phyloP scores from a whole-genome alignment of 257 asterid species.

The Capsicum chinense region DNA sequence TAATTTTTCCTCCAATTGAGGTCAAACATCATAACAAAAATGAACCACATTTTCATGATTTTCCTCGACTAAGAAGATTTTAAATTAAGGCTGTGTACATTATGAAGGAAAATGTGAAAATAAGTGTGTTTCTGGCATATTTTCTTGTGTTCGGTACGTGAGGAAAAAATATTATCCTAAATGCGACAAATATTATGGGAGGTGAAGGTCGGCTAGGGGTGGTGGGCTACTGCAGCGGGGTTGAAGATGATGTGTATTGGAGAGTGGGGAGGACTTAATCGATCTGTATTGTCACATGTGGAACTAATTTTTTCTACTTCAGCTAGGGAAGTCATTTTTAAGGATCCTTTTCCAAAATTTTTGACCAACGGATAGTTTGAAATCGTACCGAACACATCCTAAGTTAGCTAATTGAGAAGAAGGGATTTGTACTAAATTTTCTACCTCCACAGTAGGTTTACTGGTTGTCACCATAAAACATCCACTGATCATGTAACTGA shows the following conservation, averaged over 20 bases:
- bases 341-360: neutral
- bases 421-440: neutral
- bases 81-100: neutral
- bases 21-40: neutral
- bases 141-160: neutral
- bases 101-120: neutral
- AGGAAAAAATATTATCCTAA: too few species aligned
- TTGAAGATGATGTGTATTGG: neutral
- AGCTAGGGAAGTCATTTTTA: neutral
- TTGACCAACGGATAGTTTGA: neutral
- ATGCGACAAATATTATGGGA: neutral
- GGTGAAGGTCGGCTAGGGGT: neutral
- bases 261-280: neutral
- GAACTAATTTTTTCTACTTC: neutral
- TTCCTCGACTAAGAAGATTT: neutral
- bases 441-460: neutral
- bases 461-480: neutral
- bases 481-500: neutral
- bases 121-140: neutral
- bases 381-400: neutral
- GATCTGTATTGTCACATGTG: neutral
- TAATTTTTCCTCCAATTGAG: neutral
- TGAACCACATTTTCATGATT: conserved; percentile 1
- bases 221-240: neutral
- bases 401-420: neutral